Evolutionary conservation across 768 basidiomycete species (phyloP).

Genomic region (Rhodosporidiobolus sp.): DNA sequence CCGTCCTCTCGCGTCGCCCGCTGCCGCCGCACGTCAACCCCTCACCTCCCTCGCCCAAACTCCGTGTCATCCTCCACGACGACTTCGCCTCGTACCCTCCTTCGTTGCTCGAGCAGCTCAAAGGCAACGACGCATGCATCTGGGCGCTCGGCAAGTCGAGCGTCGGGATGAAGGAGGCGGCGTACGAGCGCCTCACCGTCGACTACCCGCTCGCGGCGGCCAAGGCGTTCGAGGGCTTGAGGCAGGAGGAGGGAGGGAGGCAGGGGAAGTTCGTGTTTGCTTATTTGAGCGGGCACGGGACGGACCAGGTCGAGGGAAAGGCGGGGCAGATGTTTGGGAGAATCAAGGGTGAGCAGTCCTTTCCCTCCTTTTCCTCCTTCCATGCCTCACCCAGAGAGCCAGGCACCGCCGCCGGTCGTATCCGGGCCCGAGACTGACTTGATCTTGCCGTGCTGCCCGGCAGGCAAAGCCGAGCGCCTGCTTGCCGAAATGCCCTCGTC

Average conservation of each 20-base stretch:
- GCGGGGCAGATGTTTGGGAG: constrained; percentile 18
- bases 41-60: background rate
- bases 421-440: background rate
- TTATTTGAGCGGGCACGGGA: constrained; percentile 20
- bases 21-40: constrained; percentile 15
- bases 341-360: constrained; percentile 17
- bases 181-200: constrained; percentile 46
- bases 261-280: constrained; percentile 47
- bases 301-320: constrained; percentile 7
- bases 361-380: background rate
- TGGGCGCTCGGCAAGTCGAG: constrained; percentile 22
- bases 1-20: constrained; percentile 30
- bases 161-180: constrained; percentile 5
- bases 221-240: constrained; percentile 7
- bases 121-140: constrained; percentile 13
- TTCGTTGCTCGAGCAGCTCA: constrained; percentile 8
- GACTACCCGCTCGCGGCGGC: constrained; percentile 41
- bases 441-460: no score
- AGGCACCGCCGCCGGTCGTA: no score
- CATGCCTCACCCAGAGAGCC: no score
- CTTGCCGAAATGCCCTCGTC: background rate
- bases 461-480: constrained; percentile 2
- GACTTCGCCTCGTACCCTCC: constrained; percentile 25
- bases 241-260: background rate
- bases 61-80: constrained; percentile 15